Percentiles rank a stretch among this genome's conserved stretches.
These are phyloP conservation scores for Drechslerella dactyloides DNA, from an alignment of 2,329 filamentous ascomycete genomes.

Conservation along the genomic window DNA sequence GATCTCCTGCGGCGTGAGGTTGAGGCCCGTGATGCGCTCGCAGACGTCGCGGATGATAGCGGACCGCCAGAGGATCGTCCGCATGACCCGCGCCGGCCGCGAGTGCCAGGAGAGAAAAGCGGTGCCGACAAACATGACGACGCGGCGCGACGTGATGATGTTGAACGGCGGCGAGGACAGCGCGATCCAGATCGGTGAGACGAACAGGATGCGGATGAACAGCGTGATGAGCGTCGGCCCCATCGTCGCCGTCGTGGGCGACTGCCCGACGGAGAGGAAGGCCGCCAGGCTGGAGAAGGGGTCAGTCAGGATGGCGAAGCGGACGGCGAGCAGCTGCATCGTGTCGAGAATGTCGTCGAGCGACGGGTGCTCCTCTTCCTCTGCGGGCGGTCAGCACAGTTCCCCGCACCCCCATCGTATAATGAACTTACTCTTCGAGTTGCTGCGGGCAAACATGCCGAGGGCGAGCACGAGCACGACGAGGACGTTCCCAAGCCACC, in stretches of 20 bases:
- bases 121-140: slow-evolving; percentile 85
- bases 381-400: not conserved
- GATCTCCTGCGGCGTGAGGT: slow-evolving; percentile 56
- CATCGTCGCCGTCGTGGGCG: slow-evolving; percentile 88
- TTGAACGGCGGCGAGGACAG: slow-evolving; percentile 81
- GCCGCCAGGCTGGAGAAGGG: slow-evolving; percentile 88
- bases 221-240: slow-evolving; percentile 86
- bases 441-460: slow-evolving; percentile 57
- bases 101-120: slow-evolving; percentile 91
- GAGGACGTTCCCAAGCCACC: slow-evolving; percentile 81
- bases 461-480: slow-evolving; percentile 79
- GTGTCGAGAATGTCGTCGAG: slow-evolving; percentile 97
- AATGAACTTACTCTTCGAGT: slow-evolving; percentile 28
- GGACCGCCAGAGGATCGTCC: slow-evolving; percentile 90
- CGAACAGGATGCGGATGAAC: slow-evolving; percentile 84
- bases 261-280: slow-evolving; percentile 88
- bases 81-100: slow-evolving; percentile 79
- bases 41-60: slow-evolving; percentile 72
- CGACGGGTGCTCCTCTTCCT: slow-evolving; percentile 57
- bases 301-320: slow-evolving; percentile 81
- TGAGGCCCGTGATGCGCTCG: slow-evolving; percentile 77
- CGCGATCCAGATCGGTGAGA: slow-evolving; percentile 85
- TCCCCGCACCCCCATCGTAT: not conserved
- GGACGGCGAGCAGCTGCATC: slow-evolving; percentile 83
- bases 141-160: slow-evolving; percentile 83